phyloP scores from a whole-genome alignment of 345 rosid genomes.

The Boechera retrofracta region DNA sequence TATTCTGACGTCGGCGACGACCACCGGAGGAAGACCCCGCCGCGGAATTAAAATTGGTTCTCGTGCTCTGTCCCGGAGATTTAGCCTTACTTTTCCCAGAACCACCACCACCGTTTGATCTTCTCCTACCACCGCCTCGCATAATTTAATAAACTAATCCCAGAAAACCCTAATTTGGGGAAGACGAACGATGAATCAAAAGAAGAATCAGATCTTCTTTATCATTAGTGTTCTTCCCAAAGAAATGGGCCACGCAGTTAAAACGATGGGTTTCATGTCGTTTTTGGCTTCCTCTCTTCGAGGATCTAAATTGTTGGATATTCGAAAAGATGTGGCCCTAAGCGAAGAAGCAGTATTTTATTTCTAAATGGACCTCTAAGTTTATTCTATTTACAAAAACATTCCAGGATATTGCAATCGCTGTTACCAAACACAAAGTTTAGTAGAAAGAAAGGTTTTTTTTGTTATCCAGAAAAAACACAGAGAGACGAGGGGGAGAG shows the following conservation, averaged over 20 bases:
- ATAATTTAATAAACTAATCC: slow-evolving; percentile 39
- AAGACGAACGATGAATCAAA: slow-evolving; percentile 25
- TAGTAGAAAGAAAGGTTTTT: neutral
- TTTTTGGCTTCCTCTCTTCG: slow-evolving; percentile 7
- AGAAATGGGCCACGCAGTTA: slow-evolving; percentile 12
- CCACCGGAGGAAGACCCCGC: slow-evolving; percentile 44
- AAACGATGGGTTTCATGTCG: slow-evolving; percentile 40
- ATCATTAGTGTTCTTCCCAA: neutral
- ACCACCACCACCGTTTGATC: slow-evolving; percentile 46
- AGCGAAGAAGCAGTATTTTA: neutral
- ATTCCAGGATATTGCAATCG: neutral
- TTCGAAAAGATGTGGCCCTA: slow-evolving; percentile 30
- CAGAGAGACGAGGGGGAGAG: neutral
- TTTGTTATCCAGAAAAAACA: slow-evolving; percentile 28
- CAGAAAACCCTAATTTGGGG: slow-evolving; percentile 35
- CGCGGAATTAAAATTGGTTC: slow-evolving; percentile 37
- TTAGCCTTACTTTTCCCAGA: slow-evolving; percentile 39
- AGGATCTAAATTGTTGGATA: slow-evolving; percentile 32
- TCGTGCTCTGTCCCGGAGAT: slow-evolving; percentile 44
- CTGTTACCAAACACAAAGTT: slow-evolving; percentile 21
- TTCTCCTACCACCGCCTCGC: slow-evolving; percentile 64
- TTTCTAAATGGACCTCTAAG: neutral
- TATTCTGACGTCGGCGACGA: slow-evolving; percentile 44
- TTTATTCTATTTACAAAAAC: neutral
- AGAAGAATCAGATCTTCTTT: slow-evolving; percentile 2